Base-by-base conservation (phyloP, 306 rosid species). In the Prunus armeniaca region DNA sequence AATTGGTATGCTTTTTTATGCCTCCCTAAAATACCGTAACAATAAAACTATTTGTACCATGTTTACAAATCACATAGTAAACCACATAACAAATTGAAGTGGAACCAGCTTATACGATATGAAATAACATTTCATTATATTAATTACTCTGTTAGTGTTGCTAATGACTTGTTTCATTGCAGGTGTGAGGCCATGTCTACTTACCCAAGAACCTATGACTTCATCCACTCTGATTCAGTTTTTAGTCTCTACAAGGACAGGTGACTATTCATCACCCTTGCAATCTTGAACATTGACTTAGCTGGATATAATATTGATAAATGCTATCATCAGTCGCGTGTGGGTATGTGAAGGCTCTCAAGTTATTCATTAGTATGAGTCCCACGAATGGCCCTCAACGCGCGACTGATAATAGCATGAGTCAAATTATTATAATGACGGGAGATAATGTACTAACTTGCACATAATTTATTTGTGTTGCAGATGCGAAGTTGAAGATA, bases 171-270 rank as follows among this genome's bases (percentile, higher is more conserved):
- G 51, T 79, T 73, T 75, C 46, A 9, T 81, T 13, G 60, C 76
- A 94, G 97, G 97, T 91, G 99, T 72, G 99, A 95, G 85, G 97
- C 99, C 54, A 90, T 92, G 97, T 92, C 99, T 27, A 92, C 97
- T n/a, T 95, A 92, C 65, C 97, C 99, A 19, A 77, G 96, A 84
- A 89, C 97, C 17, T 91, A 95, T 46, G 99, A 95, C 84, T 95
- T 95, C 86, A 88, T 95, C 67, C 99, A 95, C 68, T 96, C 93
- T 19, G 96, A 91, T 80, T 88, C 93, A 27, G 74, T 94, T 75
- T 90, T 94, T 62, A 88, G 82, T 81, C 93, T 91, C 79, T 91
- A 87, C 76, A 81, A 88, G 54, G 82, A 72, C 93, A 95, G 97
- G 97, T 92, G 82, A 78, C 46, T 27, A 34, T n/a, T 55, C 7